phyloP scores from a whole-genome alignment of 2,329 filamentous ascomycete genomes.

The Acarospora socialis region DNA sequence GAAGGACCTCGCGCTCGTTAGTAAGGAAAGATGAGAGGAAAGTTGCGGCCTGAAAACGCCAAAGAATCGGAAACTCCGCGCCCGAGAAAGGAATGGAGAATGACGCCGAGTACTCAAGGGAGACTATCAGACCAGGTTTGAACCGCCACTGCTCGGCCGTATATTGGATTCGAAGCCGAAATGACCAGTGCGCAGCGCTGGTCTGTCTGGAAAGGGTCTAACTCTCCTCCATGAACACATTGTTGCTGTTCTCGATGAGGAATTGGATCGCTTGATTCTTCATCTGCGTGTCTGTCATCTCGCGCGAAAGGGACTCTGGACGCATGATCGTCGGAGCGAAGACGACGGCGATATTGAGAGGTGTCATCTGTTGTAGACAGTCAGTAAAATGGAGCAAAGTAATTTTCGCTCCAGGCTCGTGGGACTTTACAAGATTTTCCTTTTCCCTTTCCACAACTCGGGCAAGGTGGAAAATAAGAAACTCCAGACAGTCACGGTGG shows the following conservation, averaged over 20 bases:
- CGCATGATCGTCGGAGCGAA: conserved; percentile 98
- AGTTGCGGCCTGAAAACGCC: neutral
- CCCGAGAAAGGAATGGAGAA: neutral
- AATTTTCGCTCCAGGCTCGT: conserved; percentile 16
- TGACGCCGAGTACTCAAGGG: too few relatives aligned
- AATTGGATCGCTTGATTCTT: conserved; percentile 91
- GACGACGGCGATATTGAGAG: conserved; percentile 89
- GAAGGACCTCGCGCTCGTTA: conserved; percentile 7
- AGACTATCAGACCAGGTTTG: too few relatives aligned
- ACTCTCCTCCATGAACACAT: conserved; percentile 54
- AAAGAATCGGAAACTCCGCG: neutral
- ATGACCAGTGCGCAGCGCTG: too few relatives aligned
- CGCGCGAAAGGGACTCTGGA: conserved; percentile 72
- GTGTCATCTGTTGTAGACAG: too few relatives aligned
- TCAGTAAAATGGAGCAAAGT: conserved; percentile 15
- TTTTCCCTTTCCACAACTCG: conserved; percentile 69
- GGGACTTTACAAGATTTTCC: conserved; percentile 77
- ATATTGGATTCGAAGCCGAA: too few relatives aligned
- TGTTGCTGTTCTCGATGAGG: conserved; percentile 76
- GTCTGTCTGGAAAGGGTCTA: too few relatives aligned
- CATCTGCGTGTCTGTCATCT: conserved; percentile 89
- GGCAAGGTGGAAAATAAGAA: conserved; percentile 83
- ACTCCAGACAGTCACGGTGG: conserved; percentile 82
- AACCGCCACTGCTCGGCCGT: too few relatives aligned
- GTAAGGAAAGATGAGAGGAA: conserved; percentile 3